Conservation (phyloP, 148 eudicot species). For the Pouteria glomerata region DNA sequence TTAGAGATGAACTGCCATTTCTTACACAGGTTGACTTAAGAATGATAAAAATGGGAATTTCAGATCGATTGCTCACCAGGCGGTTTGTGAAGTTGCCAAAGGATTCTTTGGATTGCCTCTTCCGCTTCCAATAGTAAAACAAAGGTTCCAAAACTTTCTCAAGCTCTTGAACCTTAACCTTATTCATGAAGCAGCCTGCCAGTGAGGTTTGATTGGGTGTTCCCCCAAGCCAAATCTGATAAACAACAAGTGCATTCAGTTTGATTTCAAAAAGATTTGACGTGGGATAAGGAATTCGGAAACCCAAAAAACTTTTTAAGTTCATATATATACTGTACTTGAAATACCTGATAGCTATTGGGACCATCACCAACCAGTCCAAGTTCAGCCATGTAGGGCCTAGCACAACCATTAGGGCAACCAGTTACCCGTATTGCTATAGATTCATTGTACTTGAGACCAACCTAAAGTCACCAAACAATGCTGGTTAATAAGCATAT, state of each 20-base stretch:
- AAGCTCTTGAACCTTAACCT: constrained; percentile 89
- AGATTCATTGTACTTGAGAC: constrained; percentile 74
- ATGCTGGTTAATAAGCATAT: constrained; percentile 6
- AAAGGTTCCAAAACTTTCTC: constrained; percentile 94
- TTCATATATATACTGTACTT: not conserved
- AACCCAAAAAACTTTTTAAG: not conserved
- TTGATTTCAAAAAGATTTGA: not conserved
- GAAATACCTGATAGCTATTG: constrained; percentile 85
- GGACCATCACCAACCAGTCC: constrained; percentile 99
- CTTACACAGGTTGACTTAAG: not conserved
- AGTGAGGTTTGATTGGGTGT: constrained; percentile 81
- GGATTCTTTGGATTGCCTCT: constrained; percentile 62
- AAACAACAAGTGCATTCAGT: constrained; percentile 6
- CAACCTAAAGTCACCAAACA: constrained; percentile 52
- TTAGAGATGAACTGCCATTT: not conserved
- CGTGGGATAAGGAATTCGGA: not conserved
- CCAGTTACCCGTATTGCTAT: constrained; percentile 84
- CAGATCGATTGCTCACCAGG: constrained; percentile 41
- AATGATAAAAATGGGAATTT: not conserved
- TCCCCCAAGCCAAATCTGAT: constrained; percentile 95
- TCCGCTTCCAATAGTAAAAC: constrained; percentile 70
- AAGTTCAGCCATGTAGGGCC: constrained; percentile 99
- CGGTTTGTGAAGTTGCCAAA: constrained; percentile 85
- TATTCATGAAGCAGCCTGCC: constrained; percentile 68
- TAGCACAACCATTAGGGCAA: constrained; percentile 97